Conservation (phyloP, 768 basidiomycete species). For the Lyophyllum decastes region DNA sequence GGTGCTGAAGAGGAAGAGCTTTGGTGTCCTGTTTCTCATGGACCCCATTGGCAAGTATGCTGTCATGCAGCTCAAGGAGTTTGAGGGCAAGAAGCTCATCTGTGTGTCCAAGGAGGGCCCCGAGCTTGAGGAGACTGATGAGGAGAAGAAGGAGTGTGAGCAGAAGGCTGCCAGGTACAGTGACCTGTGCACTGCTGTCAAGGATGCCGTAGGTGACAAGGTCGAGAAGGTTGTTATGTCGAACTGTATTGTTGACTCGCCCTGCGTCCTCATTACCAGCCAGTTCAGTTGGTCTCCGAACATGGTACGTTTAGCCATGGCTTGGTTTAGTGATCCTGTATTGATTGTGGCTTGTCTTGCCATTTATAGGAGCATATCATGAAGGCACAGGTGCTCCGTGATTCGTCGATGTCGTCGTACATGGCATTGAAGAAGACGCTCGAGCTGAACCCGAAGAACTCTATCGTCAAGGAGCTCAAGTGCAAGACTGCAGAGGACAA, state of each 20-base stretch:
- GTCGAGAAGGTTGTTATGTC: constrained; percentile 99
- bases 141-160: constrained; percentile 93
- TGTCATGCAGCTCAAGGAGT: constrained; percentile 98
- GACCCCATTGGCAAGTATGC: constrained; percentile 99
- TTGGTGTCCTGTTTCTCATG: constrained; percentile 95
- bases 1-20: constrained; percentile 99
- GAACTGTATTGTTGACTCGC: constrained; percentile 96
- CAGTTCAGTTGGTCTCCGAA: constrained; percentile 99
- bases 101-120: constrained; percentile 99
- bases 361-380: constrained; percentile 84
- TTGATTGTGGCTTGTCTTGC: background rate
- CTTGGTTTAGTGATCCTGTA: background rate
- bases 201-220: constrained; percentile 98
- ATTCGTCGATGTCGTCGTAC: constrained; percentile 97
- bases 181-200: constrained; percentile 92
- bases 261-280: constrained; percentile 96
- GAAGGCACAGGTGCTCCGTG: constrained; percentile 97
- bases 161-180: constrained; percentile 79
- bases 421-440: constrained; percentile 99
- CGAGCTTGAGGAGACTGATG: constrained; percentile 98
- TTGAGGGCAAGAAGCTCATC: constrained; percentile 95
- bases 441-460: constrained; percentile 90
- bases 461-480: constrained; percentile 96
- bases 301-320: constrained; percentile 63
- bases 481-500: constrained; percentile 96